phyloP scores from a whole-genome alignment of 2,329 filamentous ascomycete species.

The Pseudogymnoascus sp. region DNA sequence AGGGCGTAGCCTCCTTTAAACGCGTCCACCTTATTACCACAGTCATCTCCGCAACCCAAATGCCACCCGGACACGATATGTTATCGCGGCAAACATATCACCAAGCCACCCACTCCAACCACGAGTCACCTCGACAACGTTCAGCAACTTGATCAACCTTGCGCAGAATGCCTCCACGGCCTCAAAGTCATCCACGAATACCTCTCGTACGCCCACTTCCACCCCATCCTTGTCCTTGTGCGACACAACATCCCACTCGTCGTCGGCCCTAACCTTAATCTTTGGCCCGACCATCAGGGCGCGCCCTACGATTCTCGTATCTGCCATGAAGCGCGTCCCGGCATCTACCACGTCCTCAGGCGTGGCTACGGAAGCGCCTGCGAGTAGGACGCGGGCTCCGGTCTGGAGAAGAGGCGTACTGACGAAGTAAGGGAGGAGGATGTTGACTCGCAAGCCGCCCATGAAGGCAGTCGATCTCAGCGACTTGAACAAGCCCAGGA shows the following conservation, averaged over 20 bases:
- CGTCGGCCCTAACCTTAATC: slow-evolving; percentile 38
- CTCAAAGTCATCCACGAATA: slow-evolving; percentile 50
- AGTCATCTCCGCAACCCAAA: neutral
- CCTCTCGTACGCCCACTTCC: slow-evolving; percentile 49
- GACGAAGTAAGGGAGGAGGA: slow-evolving; percentile 60
- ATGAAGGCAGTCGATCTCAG: slow-evolving; percentile 42
- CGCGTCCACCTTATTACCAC: neutral
- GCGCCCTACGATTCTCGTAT: slow-evolving; percentile 47
- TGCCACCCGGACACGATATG: slow-evolving; percentile 17
- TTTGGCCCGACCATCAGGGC: slow-evolving; percentile 50
- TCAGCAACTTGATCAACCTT: slow-evolving; percentile 46
- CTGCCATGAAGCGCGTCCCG: slow-evolving; percentile 51
- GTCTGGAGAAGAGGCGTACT: slow-evolving; percentile 50
- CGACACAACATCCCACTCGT: slow-evolving; percentile 25
- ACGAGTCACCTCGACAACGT: slow-evolving; percentile 38
- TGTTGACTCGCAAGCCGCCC: slow-evolving; percentile 52
- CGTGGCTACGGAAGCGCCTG: slow-evolving; percentile 46
- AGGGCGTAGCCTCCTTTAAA: neutral
- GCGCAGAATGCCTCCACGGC: slow-evolving; percentile 47
- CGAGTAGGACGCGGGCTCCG: slow-evolving; percentile 42
- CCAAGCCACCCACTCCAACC: slow-evolving; percentile 43
- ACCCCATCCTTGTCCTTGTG: slow-evolving; percentile 17
- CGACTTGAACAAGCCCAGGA: slow-evolving; percentile 55
- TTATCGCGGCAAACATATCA: slow-evolving; percentile 20
- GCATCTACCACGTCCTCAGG: slow-evolving; percentile 55